Evolutionary conservation across 1,284 basidiomycete genomes (phyloP), one percentile per base, ranked within the genome.

Genomic region (Cutaneotrichosporon curvatum): DNA sequence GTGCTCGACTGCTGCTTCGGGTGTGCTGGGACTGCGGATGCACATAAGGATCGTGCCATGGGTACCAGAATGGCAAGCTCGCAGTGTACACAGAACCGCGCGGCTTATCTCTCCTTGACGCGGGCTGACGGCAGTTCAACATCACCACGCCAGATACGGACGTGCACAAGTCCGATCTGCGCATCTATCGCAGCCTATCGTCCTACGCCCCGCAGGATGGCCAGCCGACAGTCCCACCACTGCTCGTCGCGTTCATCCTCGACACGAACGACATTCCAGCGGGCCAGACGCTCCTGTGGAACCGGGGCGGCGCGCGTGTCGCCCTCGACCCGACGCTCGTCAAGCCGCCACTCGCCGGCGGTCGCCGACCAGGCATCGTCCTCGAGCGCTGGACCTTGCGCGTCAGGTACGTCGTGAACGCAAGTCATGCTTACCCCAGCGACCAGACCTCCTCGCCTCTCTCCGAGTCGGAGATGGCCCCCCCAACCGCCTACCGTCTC

Each of bases 371-470:
- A 38, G 70, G 68, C 6, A 68, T 72, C 35, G 56, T 71, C 0
- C 56, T 72, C 11, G 70, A 72, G 45, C 51, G 65, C 43, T 72
- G 70, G 70, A 68, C 70, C 6, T 57, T 71, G 9, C 51, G 52
- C 12, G 62, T 64, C 3, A 56, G 51, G 67, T 67, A 35, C 53
- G 65, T 60, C 11, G 14, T 11, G 16, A 31, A 18, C 15, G 15
- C 41, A 22, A 7, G n/a, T n/a, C n/a, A n/a, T 11, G 23, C 41
- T 43, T 16, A 43, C 23, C 18, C n/a, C 23, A 50, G 48, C 11
- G 30, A 47, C 22, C 34, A 43, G 23, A 23, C 34, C 21, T 12
- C 34, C 12, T 34, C 45, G 14, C 15, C 25, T 28, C 37, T 25
- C 18, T 25, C 31, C 11, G 30, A 16, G 14, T 64, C 67, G 2